Base-by-base conservation (phyloP, 2,329 filamentous ascomycete species). In the Aureobasidium lini region DNA sequence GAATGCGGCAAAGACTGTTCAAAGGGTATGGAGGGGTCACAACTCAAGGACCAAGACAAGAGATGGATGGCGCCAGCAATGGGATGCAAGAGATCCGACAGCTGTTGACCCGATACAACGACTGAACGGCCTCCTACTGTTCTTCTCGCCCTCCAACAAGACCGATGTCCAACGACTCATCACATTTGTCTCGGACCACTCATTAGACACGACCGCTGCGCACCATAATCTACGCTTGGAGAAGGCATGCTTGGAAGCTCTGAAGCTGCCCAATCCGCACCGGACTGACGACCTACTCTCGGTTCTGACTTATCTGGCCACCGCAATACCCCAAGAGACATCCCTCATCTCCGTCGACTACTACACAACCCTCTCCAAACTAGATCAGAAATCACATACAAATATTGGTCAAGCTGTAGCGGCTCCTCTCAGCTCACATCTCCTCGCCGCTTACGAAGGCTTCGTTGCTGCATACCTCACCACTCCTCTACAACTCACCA, bases 11-110 rank as follows among this genome's bases (percentile, higher is more conserved):
- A 86, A 82, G 65, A 81, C 76, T 52, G 84, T 97, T 64, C 94
- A 97, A 72, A 82, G 84, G 64, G 77, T 82, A 72, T 97, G 92
- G 92, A 83, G 93, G 71, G 91, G 91, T 13, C 82, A 95, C 71
- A 79, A 72, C 60, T 79, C 77, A 61, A 83, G 92, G 66, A 79
- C 76, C 61, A 70, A 72, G 53, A 76, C 89, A 62, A 83, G 83
- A 63, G 74, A 80, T 48, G 67, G 69, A 58, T 84, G 83, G 75
- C 81, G 88, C 63, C 70, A 72, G 53, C 72, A 81, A 42, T 89
- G 90, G 75, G 88, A 92, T 71, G 68, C 75, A 8, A 69, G 82
- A 66, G 62, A 72, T 18, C 29, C 64, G 3, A 31, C 60, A 4
- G 40, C 73, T 60, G 67, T 76, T 16, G 69, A 71, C 6, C 44